Percentiles rank a stretch among this genome's conserved stretches.
phyloP scores from a whole-genome alignment of 2,329 filamentous ascomycete genomes.

The Claviceps sp. region DNA sequence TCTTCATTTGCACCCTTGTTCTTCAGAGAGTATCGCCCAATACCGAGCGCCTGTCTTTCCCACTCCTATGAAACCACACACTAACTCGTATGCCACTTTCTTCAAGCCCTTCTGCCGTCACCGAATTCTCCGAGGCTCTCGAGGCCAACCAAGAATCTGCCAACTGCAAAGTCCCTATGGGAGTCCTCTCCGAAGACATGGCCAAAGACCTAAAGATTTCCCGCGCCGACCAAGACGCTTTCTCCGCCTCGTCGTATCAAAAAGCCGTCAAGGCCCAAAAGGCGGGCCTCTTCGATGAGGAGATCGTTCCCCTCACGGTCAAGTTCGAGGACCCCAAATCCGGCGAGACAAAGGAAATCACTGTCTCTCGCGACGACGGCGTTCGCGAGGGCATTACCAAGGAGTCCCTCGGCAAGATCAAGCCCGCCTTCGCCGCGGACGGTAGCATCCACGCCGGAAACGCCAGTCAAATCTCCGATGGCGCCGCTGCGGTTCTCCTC shows the following conservation, averaged over 20 bases:
- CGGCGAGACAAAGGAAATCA: conserved; percentile 70
- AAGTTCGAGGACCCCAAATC: conserved; percentile 86
- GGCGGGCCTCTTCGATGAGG: conserved; percentile 79
- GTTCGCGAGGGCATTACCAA: conserved; percentile 73
- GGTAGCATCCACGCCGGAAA: conserved; percentile 94
- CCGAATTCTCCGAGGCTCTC: conserved; percentile 83
- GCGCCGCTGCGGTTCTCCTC: conserved; percentile 84
- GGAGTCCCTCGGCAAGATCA: conserved; percentile 84
- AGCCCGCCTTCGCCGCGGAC: conserved; percentile 78
- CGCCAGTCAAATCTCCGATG: conserved; percentile 89
- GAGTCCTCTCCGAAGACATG: conserved; percentile 86
- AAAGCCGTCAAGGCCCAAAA: conserved; percentile 80
- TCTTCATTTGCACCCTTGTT: background rate
- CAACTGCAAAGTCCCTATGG: conserved; percentile 98
- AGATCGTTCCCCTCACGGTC: conserved; percentile 77
- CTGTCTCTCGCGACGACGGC: conserved; percentile 76
- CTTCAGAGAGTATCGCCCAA: too few relatives aligned
- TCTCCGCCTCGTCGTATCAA: conserved; percentile 84
- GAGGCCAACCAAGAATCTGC: conserved; percentile 68
- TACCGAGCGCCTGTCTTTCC: too few relatives aligned
- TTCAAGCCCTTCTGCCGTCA: conserved; percentile 62
- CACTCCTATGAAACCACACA: background rate
- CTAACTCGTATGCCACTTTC: background rate
- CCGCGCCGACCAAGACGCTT: conserved; percentile 71
- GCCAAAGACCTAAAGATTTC: conserved; percentile 67